A percentile compares a stretch with the other conserved stretches of the same genome.
Evolutionary conservation across 2,329 filamentous ascomycete species (phyloP).

Genomic region (Davidsoniella eucalypti): DNA sequence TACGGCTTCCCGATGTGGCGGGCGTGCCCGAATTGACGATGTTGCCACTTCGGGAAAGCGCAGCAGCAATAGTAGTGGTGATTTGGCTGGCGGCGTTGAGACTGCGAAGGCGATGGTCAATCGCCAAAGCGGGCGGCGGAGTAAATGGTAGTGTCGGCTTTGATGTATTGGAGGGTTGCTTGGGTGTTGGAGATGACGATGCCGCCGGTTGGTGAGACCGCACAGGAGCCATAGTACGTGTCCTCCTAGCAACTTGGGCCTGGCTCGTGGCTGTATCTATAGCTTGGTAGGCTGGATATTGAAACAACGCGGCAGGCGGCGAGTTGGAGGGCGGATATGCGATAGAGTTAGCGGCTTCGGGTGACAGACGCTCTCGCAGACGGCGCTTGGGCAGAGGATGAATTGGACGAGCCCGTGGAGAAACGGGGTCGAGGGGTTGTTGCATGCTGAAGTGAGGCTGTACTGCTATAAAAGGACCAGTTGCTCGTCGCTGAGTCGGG

Average conservation of each 20-base stretch:
- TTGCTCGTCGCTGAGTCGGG: too few relatives aligned
- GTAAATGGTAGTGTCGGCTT: too few relatives aligned
- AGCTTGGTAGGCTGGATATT: background rate
- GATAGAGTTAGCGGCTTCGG: conserved; percentile 68
- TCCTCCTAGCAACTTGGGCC: too few relatives aligned
- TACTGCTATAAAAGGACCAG: background rate
- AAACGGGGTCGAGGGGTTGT: conserved; percentile 49
- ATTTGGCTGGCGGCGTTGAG: background rate
- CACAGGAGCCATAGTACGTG: too few relatives aligned
- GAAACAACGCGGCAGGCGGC: conserved; percentile 42
- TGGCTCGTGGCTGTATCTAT: too few relatives aligned
- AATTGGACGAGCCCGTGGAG: conserved; percentile 56
- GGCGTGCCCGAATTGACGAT: conserved; percentile 2
- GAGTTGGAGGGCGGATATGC: conserved; percentile 61
- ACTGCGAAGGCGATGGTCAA: too few relatives aligned
- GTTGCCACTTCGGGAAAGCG: background rate
- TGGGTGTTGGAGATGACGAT: too few relatives aligned
- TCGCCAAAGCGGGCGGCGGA: too few relatives aligned
- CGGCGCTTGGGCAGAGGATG: conserved; percentile 79
- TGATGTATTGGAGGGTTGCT: too few relatives aligned
- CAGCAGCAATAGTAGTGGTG: background rate
- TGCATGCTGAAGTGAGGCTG: conserved; percentile 9
- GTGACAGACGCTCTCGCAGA: conserved; percentile 72
- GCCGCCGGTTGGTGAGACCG: too few relatives aligned
- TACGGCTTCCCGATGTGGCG: background rate